Base-by-base conservation (phyloP, 192 early-diverging fungal species). In the Oehlia diaphana region DNA sequence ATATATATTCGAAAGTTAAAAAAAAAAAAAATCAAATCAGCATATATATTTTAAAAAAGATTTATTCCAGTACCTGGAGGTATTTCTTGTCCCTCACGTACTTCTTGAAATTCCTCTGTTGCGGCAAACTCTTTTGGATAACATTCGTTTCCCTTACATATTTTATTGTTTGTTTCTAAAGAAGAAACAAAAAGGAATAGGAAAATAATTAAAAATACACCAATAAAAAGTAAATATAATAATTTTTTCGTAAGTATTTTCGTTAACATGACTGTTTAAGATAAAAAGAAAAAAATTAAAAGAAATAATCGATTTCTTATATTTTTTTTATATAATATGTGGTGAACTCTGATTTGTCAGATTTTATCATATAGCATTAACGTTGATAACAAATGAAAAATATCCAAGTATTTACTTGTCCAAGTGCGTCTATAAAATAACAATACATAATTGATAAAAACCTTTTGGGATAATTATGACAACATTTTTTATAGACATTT, bases 21-120 rank as follows among this genome's bases (percentile, higher is more conserved):
- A 2, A 37, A 21, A 63, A 31, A 2, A 37, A 33, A 50, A 61
- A 44, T n/a, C 16, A 0, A 58, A 37, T 69, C 23, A 12, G 44
- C 9, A 1, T 47, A 47, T 12, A 2, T 47, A 4, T 19, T 14
- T 66, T 9, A 9, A 53, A 44, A 72, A 28, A 44, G 31, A 1
- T 31, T 26, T 64, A 16, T 63, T 26, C 23, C 2, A 33, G 31
- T 81, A 85, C 84, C 91, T 35, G 80, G 65, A 14, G 91, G 92
- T 50, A 92, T 81, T 23, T 90, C 85, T 67, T 93, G 91, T 28
- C 90, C 92, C 14, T 86, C 86, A 47, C 81, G 82, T 26, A 93
- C 85, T 61, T 76, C 81, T 77, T 88, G 86, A 72, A 91, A 92
- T 78, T 93, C 86, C 63, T 77, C 78, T 9, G 91, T 91, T 10